Percentiles rank a stretch among this genome's conserved stretches.
Evolutionary conservation across 306 rosid genomes (phyloP).

Genomic region (Biancaea sappan): DNA sequence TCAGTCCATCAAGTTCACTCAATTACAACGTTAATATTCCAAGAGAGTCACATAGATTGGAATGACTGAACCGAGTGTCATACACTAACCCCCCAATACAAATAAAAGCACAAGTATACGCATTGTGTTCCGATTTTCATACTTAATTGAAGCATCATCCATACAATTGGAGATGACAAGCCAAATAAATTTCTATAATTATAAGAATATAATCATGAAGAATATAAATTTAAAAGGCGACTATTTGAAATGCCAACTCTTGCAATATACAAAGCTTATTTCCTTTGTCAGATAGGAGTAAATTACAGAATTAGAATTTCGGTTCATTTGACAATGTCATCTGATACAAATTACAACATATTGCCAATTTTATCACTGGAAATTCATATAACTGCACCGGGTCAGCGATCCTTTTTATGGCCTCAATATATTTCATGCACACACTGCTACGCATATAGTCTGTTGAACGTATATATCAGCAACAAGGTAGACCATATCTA

Average conservation of each 20-base stretch:
- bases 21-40: neutral
- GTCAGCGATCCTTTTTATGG: neutral
- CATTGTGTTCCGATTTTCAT: neutral
- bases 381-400: neutral
- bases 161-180: neutral
- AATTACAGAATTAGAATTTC: neutral
- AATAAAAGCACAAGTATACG: neutral
- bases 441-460: neutral
- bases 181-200: neutral
- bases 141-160: neutral
- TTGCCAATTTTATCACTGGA: neutral
- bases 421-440: neutral
- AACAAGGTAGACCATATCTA: neutral
- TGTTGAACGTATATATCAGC: neutral
- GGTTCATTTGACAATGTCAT: neutral
- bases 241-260: neutral
- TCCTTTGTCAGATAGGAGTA: neutral
- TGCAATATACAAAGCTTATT: neutral
- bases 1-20: neutral
- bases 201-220: neutral
- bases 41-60: neutral
- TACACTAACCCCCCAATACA: neutral
- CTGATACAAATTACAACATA: neutral
- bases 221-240: neutral
- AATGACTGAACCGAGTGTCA: neutral